phyloP scores from a whole-genome alignment of 2,329 filamentous ascomycete species.

The Colletotrichum truncatum region DNA sequence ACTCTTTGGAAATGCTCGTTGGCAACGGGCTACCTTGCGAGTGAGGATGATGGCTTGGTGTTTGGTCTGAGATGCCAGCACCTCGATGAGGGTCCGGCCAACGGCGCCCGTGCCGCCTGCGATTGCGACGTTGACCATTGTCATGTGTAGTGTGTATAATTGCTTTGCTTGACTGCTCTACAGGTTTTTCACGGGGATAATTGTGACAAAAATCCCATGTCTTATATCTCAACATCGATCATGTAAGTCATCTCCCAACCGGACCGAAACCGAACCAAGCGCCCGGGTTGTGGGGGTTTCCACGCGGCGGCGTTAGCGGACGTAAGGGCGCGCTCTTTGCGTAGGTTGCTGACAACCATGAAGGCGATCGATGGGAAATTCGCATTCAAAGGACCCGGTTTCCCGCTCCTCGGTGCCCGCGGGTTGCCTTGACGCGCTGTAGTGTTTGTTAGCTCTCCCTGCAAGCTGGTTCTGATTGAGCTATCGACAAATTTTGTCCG shows the following conservation, averaged over 20 bases:
- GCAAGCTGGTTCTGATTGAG: too few relatives aligned
- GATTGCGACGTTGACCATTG: constrained; percentile 46
- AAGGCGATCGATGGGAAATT: background rate
- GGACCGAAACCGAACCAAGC: too few relatives aligned
- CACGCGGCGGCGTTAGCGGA: background rate
- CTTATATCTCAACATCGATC: too few relatives aligned
- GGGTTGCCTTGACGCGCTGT: background rate
- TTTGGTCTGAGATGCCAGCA: constrained; percentile 41
- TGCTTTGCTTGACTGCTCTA: too few relatives aligned
- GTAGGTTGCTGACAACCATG: background rate
- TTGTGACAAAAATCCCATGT: too few relatives aligned
- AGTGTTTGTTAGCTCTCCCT: too few relatives aligned
- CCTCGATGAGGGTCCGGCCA: constrained; percentile 58
- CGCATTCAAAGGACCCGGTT: background rate
- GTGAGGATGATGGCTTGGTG: constrained; percentile 50
- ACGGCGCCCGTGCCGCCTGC: constrained; percentile 55
- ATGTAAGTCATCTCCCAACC: too few relatives aligned
- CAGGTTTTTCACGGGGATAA: too few relatives aligned
- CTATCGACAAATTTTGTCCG: too few relatives aligned
- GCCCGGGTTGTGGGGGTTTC: too few relatives aligned
- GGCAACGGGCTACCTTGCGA: constrained; percentile 40
- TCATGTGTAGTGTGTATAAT: too few relatives aligned
- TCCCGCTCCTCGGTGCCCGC: background rate
- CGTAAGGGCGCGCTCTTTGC: background rate
- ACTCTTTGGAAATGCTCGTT: background rate